These are phyloP conservation scores for Rhizopogon rudus DNA, from an alignment of 768 basidiomycete species.

Conservation along the genomic window DNA sequence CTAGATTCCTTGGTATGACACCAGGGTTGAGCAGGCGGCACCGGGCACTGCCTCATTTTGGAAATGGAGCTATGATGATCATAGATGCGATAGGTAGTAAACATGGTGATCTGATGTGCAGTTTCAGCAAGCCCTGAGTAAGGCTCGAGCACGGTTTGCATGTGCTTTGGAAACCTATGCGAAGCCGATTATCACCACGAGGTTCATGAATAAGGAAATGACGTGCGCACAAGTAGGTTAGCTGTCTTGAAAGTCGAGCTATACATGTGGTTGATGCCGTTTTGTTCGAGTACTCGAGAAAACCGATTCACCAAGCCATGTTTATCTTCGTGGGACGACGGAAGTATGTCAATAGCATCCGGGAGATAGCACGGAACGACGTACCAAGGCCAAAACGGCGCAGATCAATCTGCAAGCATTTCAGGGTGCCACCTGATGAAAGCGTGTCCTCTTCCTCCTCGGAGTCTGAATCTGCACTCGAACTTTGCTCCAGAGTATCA, in stretches of 20 bases:
- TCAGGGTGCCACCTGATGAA: conserved; percentile 39
- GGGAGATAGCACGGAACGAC: conserved; percentile 14
- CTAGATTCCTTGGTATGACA: not conserved
- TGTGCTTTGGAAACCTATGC: conserved; percentile 53
- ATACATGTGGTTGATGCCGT: conserved; percentile 80
- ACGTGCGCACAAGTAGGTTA: conserved; percentile 57
- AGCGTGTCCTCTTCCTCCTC: conserved; percentile 31
- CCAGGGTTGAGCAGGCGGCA: not conserved
- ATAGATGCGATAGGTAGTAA: not conserved
- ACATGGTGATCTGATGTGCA: not conserved
- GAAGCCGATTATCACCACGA: not conserved
- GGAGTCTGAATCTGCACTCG: conserved; percentile 30
- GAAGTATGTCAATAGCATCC: conserved; percentile 1
- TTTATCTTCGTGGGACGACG: conserved; percentile 45
- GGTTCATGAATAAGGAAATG: not conserved
- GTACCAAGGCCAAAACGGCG: conserved; percentile 65
- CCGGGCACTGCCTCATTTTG: not conserved
- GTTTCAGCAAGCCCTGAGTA: conserved; percentile 54
- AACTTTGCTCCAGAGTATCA: conserved; percentile 39
- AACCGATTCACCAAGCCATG: conserved; percentile 75
- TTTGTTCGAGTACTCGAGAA: conserved; percentile 65
- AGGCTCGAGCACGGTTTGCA: conserved; percentile 49
- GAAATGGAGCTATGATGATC: not conserved
- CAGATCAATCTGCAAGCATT: conserved; percentile 74
- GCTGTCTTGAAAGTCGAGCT: conserved; percentile 82